These are phyloP conservation scores for Chimonanthus salicifolius DNA, from an alignment of 164 flowering plant genomes.

Conservation along the genomic window DNA sequence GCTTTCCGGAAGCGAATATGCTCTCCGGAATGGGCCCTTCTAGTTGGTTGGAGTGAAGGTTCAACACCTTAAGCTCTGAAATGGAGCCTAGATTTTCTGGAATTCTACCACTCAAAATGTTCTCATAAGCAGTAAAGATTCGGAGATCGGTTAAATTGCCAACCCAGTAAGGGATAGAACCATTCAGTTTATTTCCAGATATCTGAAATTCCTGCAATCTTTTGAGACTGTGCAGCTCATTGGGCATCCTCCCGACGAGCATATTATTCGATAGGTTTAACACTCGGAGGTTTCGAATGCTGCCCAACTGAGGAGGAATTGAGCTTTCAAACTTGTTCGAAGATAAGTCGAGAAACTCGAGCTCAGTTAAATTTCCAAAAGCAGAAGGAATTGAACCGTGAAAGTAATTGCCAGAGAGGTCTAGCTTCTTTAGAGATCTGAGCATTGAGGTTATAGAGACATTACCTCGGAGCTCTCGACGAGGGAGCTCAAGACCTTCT, in stretches of 20 bases:
- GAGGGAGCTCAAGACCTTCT: slow-evolving; percentile 68
- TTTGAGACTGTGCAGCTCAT: slow-evolving; percentile 50
- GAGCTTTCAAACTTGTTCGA: slow-evolving; percentile 54
- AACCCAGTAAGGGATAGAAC: slow-evolving; percentile 75
- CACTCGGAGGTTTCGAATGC: slow-evolving; percentile 56
- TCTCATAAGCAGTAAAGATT: slow-evolving; percentile 87
- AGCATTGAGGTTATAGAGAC: slow-evolving; percentile 65
- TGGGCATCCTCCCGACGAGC: slow-evolving; percentile 58
- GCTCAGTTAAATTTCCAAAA: slow-evolving; percentile 65
- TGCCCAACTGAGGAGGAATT: slow-evolving; percentile 64
- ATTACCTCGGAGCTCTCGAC: slow-evolving; percentile 66
- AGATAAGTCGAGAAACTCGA: slow-evolving; percentile 85
- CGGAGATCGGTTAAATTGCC: slow-evolving; percentile 61
- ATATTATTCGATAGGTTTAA: slow-evolving; percentile 73
- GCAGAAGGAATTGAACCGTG: slow-evolving; percentile 59
- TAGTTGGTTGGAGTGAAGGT: slow-evolving; percentile 85
- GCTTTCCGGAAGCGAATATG: slow-evolving; percentile 64
- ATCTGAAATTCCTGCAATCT: slow-evolving; percentile 60
- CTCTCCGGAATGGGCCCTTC: slow-evolving; percentile 72
- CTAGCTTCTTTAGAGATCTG: slow-evolving; percentile 64
- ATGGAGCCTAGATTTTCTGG: slow-evolving; percentile 63
- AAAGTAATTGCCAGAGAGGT: slow-evolving; percentile 69
- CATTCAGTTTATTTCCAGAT: slow-evolving; percentile 61
- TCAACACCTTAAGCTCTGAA: slow-evolving; percentile 57
- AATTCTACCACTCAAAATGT: slow-evolving; percentile 53